A percentile compares a stretch with the other conserved stretches of the same genome.
These are phyloP conservation scores for Scenedesmus sp. DNA, from an alignment of 163 green algal species.

Conservation along the genomic window DNA sequence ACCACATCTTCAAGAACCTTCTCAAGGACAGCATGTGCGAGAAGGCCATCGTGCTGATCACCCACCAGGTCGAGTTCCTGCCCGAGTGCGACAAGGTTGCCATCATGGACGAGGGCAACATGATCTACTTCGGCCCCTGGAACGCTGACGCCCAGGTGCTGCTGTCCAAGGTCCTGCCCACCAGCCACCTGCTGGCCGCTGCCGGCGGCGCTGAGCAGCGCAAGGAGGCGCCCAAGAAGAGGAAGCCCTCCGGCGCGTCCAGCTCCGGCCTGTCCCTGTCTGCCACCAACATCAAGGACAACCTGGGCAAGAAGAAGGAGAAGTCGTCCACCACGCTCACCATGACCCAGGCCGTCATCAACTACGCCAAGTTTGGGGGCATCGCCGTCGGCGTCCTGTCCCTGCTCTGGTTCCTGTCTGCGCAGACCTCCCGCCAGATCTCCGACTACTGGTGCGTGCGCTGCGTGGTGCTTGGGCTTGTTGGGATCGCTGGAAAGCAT, in stretches of 20 bases:
- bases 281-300: conserved; percentile 57
- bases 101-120: conserved; percentile 72
- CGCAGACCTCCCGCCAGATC: conserved; percentile 73
- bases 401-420: conserved; percentile 71
- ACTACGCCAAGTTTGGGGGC: background rate
- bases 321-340: conserved; percentile 44
- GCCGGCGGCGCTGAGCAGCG: conserved; percentile 66
- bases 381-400: conserved; percentile 60
- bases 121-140: conserved; percentile 72
- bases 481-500: background rate
- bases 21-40: conserved; percentile 63
- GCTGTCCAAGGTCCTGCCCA: conserved; percentile 69
- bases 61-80: conserved; percentile 74
- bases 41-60: conserved; percentile 75
- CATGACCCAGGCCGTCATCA: conserved; percentile 14
- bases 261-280: conserved; percentile 48
- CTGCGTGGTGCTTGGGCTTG: background rate
- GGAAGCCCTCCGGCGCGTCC: background rate
- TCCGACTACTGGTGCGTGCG: conserved; percentile 65
- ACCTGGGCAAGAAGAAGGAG: conserved; percentile 58
- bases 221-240: conserved; percentile 63
- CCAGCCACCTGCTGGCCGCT: conserved; percentile 71
- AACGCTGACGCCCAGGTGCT: conserved; percentile 60
- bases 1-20: conserved; percentile 72
- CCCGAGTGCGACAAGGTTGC: conserved; percentile 67